Evolutionary conservation across 768 basidiomycete species (phyloP).

Genomic region (Termitomyces sp.): DNA sequence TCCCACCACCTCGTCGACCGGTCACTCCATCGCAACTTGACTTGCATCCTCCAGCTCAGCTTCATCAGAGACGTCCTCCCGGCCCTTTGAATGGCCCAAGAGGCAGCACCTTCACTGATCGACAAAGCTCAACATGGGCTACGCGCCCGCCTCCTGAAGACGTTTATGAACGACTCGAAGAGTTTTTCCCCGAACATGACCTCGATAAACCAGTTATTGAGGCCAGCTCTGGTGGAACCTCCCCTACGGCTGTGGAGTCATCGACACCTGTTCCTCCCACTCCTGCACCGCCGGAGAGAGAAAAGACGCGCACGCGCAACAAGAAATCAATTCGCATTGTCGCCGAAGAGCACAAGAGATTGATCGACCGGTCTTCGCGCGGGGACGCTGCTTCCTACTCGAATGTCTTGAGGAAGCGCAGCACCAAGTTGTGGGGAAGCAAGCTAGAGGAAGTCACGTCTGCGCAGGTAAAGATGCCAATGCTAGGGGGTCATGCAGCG

Average conservation of each 20-base stretch:
- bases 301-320: conserved; percentile 45
- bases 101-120: conserved; percentile 59
- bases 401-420: conserved; percentile 67
- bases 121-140: conserved; percentile 74
- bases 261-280: conserved; percentile 33
- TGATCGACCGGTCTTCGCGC: conserved; percentile 65
- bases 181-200: conserved; percentile 95
- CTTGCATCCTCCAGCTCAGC: not conserved
- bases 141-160: conserved; percentile 88
- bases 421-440: conserved; percentile 95
- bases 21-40: conserved; percentile 15
- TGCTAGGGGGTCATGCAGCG: conserved; percentile 30
- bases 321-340: conserved; percentile 94
- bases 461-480: conserved; percentile 46
- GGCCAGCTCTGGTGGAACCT: conserved; percentile 71
- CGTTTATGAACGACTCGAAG: conserved; percentile 87
- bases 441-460: conserved; percentile 91
- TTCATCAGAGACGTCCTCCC: conserved; percentile 21
- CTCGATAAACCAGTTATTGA: conserved; percentile 96
- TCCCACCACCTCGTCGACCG: conserved; percentile 18
- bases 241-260: conserved; percentile 62
- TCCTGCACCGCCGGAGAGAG: conserved; percentile 24
- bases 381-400: conserved; percentile 42
- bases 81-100: conserved; percentile 24
- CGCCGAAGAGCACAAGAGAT: conserved; percentile 80